Evolutionary conservation across 2,329 filamentous ascomycete species (phyloP), one percentile per base, ranked within the genome.

Genomic region (Drechslerella coelobrocha): DNA sequence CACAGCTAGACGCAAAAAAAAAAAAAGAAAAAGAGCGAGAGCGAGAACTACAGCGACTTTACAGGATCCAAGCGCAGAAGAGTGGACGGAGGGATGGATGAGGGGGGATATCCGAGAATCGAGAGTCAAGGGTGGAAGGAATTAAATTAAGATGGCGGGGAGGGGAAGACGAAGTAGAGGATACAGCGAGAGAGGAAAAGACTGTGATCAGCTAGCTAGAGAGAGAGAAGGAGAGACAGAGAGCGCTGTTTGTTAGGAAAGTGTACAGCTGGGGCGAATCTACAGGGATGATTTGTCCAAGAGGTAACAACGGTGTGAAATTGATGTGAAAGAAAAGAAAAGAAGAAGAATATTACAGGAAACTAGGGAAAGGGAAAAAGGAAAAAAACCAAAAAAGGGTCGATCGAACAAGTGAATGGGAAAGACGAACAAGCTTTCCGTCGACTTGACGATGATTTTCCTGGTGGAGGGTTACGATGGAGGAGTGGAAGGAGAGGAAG

Each of bases 401-500:
- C 27, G 52, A 69, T 62, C 65, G 65, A 69, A 54, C 65, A 69
- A 69, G 63, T 56, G 51, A 69, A 51, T 50, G 52, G 62, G 65
- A 69, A 57, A 62, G 65, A 27, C 51, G 65, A 69, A 57, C 56
- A 31, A 39, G n/a, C 57, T 54, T 52, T 62, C 65, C 65, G 65
- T 62, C 57, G 65, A 69, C 65, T 69, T 69, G 57, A 69, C 65
- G 65, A 69, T 69, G 24, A 52, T 24, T 31, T 59, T 39, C 59
- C 45, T 69, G 60, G 50, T 45, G 45, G 68, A 51, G 50, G 69
- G 60, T 66, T 56, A 65, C 65, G 61, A 65, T 75, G 76, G 75
- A 75, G 76, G 75, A 23, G 73, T 62, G 61, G 65, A 72, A 60
- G 68, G 73, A 72, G 63, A 73, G 65, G 57, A 65, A 56, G 57